phyloP scores from a whole-genome alignment of 2,329 filamentous ascomycete species.

The Beauveria caledonica region DNA sequence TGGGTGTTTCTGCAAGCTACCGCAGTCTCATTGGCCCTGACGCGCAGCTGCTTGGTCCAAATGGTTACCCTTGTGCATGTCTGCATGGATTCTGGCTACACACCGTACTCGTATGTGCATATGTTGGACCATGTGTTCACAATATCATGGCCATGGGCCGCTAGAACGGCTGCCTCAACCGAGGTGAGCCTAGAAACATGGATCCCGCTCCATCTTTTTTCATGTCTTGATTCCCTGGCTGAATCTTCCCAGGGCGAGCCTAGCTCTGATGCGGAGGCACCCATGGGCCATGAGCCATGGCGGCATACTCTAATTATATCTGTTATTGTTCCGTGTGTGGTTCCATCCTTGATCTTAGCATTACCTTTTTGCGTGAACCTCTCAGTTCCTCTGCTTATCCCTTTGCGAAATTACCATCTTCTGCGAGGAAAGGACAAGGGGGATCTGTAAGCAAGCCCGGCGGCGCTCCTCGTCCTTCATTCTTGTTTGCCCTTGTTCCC shows the following conservation, averaged over 20 bases:
- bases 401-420: slow-evolving; percentile 2
- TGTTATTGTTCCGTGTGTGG: slow-evolving; percentile 9
- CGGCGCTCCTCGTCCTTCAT: neutral
- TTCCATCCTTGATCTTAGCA: slow-evolving; percentile 12
- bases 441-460: neutral
- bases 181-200: slow-evolving; percentile 10
- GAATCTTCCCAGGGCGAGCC: neutral
- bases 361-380: slow-evolving; percentile 7
- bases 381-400: slow-evolving; percentile 1
- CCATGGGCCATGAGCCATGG: too few species aligned
- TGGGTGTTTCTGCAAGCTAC: neutral
- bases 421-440: neutral
- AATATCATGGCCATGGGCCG: slow-evolving; percentile 3
- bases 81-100: neutral
- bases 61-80: neutral
- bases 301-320: slow-evolving; percentile 12
- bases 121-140: slow-evolving; percentile 6
- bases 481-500: neutral
- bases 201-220: slow-evolving; percentile 9
- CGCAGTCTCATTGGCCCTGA: neutral
- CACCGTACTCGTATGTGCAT: slow-evolving; percentile 6
- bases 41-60: neutral
- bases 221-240: slow-evolving; percentile 8
- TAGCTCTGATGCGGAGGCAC: slow-evolving; percentile 10
- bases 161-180: slow-evolving; percentile 9